Evolutionary conservation across 208 protist genomes (phyloP), one percentile per base, ranked within the genome.

Genomic region (Leishmania tarentolae): DNA sequence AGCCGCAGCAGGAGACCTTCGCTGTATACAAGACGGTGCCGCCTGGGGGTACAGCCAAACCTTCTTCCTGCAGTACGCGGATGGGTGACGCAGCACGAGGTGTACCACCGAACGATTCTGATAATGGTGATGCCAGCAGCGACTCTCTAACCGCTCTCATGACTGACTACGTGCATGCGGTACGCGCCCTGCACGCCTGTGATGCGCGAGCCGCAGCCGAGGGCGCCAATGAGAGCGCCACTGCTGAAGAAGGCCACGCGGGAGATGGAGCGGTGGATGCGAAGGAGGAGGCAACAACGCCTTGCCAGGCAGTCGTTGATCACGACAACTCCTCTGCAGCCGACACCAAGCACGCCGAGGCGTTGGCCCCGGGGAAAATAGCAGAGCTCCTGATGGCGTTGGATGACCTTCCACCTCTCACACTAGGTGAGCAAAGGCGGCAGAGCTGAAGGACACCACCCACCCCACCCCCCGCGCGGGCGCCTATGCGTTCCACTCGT

Each of bases 81-180:
- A 35, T 46, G 42, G 31, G 8, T n/a, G 24, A 52, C 40, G 37
- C 61, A 13, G 9, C 61, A 42, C 42, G 44, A 35, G 40, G 24
- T 0, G n/a, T 28, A 53, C 21, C 40, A n/a, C 42, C 31, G 69
- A 40, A 53, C 0, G 44, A 69, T 28, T 9, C 40, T 44, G 69
- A 69, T 35, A 13, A 21, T 19, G 40, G 47, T 56, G 52, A 63
- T 50, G 40, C 56, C 57, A 31, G 37, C 35, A 40, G 31, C 11
- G 19, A 56, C 46, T 71, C 70, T 52, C 71, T 94, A 35, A 85
- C 91, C 53, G 76, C 46, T 3, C 87, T 92, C 19, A 90, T 94
- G 87, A 1, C 19, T 9, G 69, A 80, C 68, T 94, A 92, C 80
- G 65, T 92, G 15, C 24, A n/a, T 9, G 75, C 80, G 6, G 69